These are phyloP conservation scores for Pyricularia grisea DNA, from an alignment of 2,329 filamentous ascomycete genomes.

Conservation along the genomic window DNA sequence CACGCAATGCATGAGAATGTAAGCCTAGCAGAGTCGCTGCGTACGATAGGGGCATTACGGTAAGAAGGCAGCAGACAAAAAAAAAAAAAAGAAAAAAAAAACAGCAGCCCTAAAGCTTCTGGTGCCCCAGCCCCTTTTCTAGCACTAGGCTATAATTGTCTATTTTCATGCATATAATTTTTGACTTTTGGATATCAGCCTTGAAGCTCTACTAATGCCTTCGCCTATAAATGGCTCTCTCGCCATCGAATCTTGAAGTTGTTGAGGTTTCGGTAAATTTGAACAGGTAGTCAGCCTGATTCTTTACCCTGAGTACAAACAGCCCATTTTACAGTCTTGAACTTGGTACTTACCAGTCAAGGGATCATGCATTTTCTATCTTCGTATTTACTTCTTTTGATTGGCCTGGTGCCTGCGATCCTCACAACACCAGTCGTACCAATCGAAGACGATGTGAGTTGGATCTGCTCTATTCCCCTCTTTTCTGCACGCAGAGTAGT, in stretches of 20 bases:
- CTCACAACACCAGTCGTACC: neutral
- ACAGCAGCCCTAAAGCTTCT: too few species aligned
- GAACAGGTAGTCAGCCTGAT: too few species aligned
- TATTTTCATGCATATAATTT: neutral
- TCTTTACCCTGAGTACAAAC: neutral
- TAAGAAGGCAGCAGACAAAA: neutral
- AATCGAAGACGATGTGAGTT: neutral
- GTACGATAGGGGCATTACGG: neutral
- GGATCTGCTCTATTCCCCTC: neutral
- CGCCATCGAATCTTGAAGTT: neutral
- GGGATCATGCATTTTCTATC: neutral
- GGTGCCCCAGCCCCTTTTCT: too few species aligned
- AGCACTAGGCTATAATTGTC: too few species aligned
- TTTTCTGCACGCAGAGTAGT: neutral
- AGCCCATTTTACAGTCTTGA: neutral
- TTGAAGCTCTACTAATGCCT: neutral
- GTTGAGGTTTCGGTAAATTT: neutral
- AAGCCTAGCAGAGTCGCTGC: neutral
- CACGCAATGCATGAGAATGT: too few species aligned
- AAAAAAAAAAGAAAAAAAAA: too few species aligned
- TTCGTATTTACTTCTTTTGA: neutral
- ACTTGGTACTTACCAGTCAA: neutral
- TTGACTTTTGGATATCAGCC: too few species aligned
- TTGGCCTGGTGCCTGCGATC: neutral
- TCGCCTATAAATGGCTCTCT: neutral